These are phyloP conservation scores for Marchantia polymorpha DNA, from an alignment of 225 moss, liverwort and hornwort genomes.

Conservation along the genomic window DNA sequence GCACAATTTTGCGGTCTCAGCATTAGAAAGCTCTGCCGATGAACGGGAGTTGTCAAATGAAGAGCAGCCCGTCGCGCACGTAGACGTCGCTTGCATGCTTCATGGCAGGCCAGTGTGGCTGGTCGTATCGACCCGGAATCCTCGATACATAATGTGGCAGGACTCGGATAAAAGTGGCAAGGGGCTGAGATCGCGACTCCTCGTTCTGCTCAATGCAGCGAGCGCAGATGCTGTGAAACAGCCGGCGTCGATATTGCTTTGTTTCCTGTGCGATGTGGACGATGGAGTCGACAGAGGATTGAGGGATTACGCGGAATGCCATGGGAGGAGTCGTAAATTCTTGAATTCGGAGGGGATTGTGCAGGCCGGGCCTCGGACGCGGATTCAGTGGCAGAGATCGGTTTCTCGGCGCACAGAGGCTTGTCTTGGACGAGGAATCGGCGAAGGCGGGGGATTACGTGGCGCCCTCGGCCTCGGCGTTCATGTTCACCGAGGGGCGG, in stretches of 20 bases:
- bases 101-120: constrained; percentile 80
- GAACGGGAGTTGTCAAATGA: constrained; percentile 12
- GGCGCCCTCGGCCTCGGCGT: no score
- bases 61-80: constrained; percentile 49
- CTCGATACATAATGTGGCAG: constrained; percentile 60
- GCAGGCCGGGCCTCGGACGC: no score
- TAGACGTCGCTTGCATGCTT: constrained; percentile 71
- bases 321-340: no score
- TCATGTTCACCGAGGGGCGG: no score
- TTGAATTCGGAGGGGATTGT: no score
- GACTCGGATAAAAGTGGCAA: constrained; percentile 47
- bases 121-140: constrained; percentile 63
- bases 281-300: constrained; percentile 37
- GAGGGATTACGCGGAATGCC: no score
- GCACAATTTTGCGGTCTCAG: constrained; percentile 48
- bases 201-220: constrained; percentile 53
- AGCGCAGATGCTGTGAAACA: constrained; percentile 48
- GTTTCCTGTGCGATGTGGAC: constrained; percentile 32
- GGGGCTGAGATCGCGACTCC: constrained; percentile 57
- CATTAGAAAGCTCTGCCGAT: constrained; percentile 1
- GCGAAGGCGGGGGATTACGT: no score
- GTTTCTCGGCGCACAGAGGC: no score
- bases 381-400: no score
- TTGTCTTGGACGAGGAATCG: no score
- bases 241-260: constrained; percentile 67